Evolutionary conservation across 2,329 filamentous ascomycete genomes (phyloP).

Genomic region (Colletotrichum navitas): DNA sequence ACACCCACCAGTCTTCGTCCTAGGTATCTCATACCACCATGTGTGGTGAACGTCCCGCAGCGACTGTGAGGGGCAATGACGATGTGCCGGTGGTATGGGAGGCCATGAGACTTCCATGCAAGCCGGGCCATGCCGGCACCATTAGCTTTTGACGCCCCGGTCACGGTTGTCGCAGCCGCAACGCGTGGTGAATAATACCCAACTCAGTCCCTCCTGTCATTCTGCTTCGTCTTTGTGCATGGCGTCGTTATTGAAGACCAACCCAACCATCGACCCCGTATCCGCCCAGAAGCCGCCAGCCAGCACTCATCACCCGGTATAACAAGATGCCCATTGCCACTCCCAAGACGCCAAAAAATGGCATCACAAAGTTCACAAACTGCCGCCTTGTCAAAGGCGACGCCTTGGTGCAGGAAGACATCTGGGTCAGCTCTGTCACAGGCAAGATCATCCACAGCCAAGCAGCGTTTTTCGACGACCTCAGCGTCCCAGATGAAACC

Average conservation of each 20-base stretch:
- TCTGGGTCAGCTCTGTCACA: conserved; percentile 88
- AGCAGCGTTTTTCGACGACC: conserved; percentile 75
- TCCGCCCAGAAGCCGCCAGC: conserved; percentile 39
- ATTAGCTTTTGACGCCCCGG: conserved; percentile 28
- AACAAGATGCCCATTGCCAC: conserved; percentile 63
- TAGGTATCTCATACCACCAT: conserved; percentile 43
- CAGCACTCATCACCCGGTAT: conserved; percentile 44
- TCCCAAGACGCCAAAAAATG: conserved; percentile 56
- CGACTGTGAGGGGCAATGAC: conserved; percentile 40
- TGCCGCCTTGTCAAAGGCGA: conserved; percentile 81
- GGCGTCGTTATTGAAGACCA: conserved; percentile 38
- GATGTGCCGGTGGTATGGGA: conserved; percentile 23
- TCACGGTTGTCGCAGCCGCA: conserved; percentile 3
- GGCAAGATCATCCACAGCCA: conserved; percentile 85
- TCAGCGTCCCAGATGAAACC: conserved; percentile 77
- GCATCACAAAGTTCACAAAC: conserved; percentile 90
- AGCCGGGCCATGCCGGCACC: conserved; percentile 38
- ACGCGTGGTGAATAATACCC: conserved; percentile 34
- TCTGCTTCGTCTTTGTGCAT: conserved; percentile 26
- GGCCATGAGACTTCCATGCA: conserved; percentile 30
- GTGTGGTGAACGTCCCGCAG: conserved; percentile 31
- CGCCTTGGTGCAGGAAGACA: conserved; percentile 77
- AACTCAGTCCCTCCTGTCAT: conserved; percentile 20
- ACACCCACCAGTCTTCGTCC: conserved; percentile 11
- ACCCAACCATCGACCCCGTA: background rate